These are phyloP conservation scores for Akanthomyces muscarius DNA, from an alignment of 2,329 filamentous ascomycete genomes.

Conservation along the genomic window DNA sequence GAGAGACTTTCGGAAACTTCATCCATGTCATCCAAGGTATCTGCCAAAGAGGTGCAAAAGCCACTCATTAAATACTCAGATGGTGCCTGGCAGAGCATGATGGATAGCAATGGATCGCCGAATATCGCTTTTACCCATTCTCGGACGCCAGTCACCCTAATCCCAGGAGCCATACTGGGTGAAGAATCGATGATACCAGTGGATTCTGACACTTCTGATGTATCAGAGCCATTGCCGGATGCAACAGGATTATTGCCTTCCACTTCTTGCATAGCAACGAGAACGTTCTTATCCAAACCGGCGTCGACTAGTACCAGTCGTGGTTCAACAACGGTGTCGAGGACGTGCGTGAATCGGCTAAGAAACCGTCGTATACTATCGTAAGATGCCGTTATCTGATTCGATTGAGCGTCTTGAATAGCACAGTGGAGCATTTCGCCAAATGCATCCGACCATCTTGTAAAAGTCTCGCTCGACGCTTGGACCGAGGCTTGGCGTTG, in stretches of 20 bases:
- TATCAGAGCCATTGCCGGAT: background rate
- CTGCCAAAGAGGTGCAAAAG: slow-evolving; percentile 32
- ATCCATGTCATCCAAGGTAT: slow-evolving; percentile 14
- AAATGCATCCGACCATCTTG: slow-evolving; percentile 53
- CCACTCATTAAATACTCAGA: slow-evolving; percentile 45
- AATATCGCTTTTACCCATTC: slow-evolving; percentile 59
- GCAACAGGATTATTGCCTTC: background rate
- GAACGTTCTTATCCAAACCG: slow-evolving; percentile 46
- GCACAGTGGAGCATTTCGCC: slow-evolving; percentile 52
- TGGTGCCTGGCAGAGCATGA: slow-evolving; percentile 43
- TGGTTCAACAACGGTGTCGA: slow-evolving; percentile 50
- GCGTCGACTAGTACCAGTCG: slow-evolving; percentile 53
- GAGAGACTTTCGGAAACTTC: slow-evolving; percentile 28
- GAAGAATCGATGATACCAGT: background rate
- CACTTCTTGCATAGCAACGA: slow-evolving; percentile 33
- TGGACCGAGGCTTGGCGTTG: slow-evolving; percentile 6
- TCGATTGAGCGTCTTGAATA: slow-evolving; percentile 57
- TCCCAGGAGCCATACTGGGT: slow-evolving; percentile 2
- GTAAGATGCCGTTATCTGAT: slow-evolving; percentile 56
- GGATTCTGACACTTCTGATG: background rate
- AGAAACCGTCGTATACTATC: slow-evolving; percentile 51
- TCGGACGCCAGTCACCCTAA: slow-evolving; percentile 46
- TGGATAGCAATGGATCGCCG: slow-evolving; percentile 54
- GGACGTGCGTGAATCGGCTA: slow-evolving; percentile 41
- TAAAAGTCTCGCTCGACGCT: slow-evolving; percentile 5